These are phyloP conservation scores for Phoenix dactylifera DNA, from an alignment of 176 grass and related monocot species.

Conservation along the genomic window DNA sequence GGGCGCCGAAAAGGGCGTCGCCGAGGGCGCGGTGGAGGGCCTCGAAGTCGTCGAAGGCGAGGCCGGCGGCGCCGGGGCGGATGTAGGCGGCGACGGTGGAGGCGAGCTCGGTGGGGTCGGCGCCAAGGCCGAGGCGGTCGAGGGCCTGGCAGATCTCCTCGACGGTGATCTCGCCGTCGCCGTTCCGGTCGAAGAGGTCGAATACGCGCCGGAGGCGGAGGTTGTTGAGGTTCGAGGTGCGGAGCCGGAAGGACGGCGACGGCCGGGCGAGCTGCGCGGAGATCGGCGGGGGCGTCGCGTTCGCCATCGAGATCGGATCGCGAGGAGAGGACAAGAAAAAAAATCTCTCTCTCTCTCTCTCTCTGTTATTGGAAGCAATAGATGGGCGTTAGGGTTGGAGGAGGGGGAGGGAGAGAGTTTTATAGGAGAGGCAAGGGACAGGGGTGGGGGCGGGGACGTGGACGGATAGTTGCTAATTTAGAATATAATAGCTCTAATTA, in stretches of 20 bases:
- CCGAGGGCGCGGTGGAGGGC: conserved; percentile 24
- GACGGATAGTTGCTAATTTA: too few relatives aligned
- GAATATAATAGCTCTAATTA: too few relatives aligned
- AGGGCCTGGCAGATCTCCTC: conserved; percentile 5
- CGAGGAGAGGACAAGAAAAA: too few relatives aligned
- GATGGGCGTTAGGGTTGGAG: too few relatives aligned
- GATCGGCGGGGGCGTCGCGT: neutral
- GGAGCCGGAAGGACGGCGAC: conserved; percentile 24
- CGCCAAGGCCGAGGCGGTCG: conserved; percentile 12
- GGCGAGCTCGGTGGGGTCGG: conserved; percentile 1
- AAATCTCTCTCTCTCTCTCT: too few relatives aligned
- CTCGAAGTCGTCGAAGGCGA: conserved; percentile 28
- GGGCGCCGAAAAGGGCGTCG: neutral
- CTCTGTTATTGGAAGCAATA: too few relatives aligned
- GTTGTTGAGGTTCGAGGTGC: conserved; percentile 22
- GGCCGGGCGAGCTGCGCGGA: neutral
- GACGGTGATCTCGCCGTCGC: conserved; percentile 19
- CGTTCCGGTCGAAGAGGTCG: conserved; percentile 23
- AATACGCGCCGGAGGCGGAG: conserved; percentile 27
- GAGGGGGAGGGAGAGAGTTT: too few relatives aligned
- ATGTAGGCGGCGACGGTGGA: conserved; percentile 13
- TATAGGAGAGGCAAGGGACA: too few relatives aligned
- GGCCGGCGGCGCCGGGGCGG: conserved; percentile 10
- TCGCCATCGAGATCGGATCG: too few relatives aligned
- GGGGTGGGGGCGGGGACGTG: too few relatives aligned